Conservation (phyloP, 139 green algal genomes). For the Volvox africanus region DNA sequence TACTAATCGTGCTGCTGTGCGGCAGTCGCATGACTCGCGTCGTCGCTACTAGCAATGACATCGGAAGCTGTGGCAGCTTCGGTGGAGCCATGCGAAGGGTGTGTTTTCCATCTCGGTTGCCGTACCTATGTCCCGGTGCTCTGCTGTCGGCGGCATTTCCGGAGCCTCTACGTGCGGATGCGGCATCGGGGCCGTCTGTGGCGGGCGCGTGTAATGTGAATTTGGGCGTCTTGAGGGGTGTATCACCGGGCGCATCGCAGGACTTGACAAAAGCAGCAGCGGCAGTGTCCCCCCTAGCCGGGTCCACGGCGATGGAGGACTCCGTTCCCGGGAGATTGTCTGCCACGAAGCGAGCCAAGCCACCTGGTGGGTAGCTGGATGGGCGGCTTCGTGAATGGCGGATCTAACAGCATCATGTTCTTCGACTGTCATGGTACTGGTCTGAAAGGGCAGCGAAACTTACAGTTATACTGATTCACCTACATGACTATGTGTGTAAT, state of each 20-base stretch:
- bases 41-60: neutral
- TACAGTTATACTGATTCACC: too few relatives aligned
- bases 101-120: neutral
- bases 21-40: neutral
- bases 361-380: neutral
- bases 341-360: constrained; percentile 1
- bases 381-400: neutral
- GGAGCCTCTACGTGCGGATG: neutral
- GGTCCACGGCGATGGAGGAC: neutral
- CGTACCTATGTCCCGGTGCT: too few relatives aligned
- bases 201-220: neutral
- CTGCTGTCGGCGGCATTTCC: too few relatives aligned
- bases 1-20: neutral
- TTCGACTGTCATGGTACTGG: too few relatives aligned
- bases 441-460: too few relatives aligned
- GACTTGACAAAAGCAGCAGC: neutral
- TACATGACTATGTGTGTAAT: too few relatives aligned
- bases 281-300: neutral
- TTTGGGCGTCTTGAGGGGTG: neutral
- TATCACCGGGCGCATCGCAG: neutral
- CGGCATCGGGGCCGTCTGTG: neutral
- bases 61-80: neutral
- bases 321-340: neutral
- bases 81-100: neutral
- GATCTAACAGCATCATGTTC: neutral